Evolutionary conservation across 1,284 basidiomycete genomes (phyloP).

Genomic region (Paramarasmius palmivorus): DNA sequence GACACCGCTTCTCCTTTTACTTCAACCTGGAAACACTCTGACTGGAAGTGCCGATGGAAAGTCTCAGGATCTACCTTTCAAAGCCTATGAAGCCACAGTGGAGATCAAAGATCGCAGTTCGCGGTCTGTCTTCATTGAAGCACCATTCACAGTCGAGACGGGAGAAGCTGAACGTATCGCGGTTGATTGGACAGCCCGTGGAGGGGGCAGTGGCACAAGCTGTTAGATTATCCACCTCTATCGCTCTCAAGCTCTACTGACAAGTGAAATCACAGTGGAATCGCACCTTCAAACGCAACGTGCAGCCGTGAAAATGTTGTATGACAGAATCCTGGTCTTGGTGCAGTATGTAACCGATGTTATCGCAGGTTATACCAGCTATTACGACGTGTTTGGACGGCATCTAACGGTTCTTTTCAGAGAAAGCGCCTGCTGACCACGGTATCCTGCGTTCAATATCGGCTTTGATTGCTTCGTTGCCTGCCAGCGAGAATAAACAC

Average conservation of each 20-base stretch:
- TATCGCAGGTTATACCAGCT: slow-evolving; percentile 60
- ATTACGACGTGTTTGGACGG: no score
- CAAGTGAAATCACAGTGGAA: slow-evolving; percentile 67
- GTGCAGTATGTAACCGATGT: slow-evolving; percentile 81
- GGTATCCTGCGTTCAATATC: slow-evolving; percentile 82
- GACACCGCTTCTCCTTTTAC: slow-evolving; percentile 73
- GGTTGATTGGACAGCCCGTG: slow-evolving; percentile 92
- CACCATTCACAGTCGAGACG: slow-evolving; percentile 87
- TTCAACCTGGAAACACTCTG: slow-evolving; percentile 55
- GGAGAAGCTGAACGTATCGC: slow-evolving; percentile 98
- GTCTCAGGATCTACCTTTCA: slow-evolving; percentile 77
- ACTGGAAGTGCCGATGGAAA: slow-evolving; percentile 54
- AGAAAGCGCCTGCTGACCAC: slow-evolving; percentile 71
- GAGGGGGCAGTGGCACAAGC: slow-evolving; percentile 82
- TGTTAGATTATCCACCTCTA: slow-evolving; percentile 44
- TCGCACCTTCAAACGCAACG: slow-evolving; percentile 89
- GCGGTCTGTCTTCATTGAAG: slow-evolving; percentile 81
- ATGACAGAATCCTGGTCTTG: slow-evolving; percentile 85
- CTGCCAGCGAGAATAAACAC: slow-evolving; percentile 76
- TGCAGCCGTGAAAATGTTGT: slow-evolving; percentile 94
- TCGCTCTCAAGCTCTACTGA: slow-evolving; percentile 5
- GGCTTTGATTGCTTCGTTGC: slow-evolving; percentile 84
- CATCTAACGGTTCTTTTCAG: slow-evolving; percentile 36
- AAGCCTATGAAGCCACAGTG: slow-evolving; percentile 87
- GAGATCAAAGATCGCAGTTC: slow-evolving; percentile 79